Evolutionary conservation across 805 yeast genomes (phyloP).

Genomic region (Torulaspora maleeae): DNA sequence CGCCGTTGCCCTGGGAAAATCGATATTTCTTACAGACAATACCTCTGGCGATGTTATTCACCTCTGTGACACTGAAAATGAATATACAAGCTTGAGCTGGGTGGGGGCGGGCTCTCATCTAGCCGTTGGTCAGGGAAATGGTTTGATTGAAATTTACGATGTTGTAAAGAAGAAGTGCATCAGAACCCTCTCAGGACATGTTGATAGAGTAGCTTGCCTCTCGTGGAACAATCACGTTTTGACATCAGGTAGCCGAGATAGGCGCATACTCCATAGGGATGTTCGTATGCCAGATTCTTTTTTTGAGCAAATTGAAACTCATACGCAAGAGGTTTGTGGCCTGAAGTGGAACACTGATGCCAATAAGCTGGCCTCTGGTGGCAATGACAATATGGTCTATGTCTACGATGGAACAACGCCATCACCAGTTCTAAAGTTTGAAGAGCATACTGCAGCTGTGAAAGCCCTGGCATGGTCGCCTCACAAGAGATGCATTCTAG

Average conservation of each 20-base stretch:
- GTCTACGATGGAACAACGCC: conserved; percentile 79
- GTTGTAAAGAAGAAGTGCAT: conserved; percentile 76
- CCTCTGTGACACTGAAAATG: conserved; percentile 68
- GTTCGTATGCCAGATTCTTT: conserved; percentile 83
- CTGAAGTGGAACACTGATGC: conserved; percentile 89
- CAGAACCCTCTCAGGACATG: conserved; percentile 89
- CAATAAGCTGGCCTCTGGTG: conserved; percentile 90
- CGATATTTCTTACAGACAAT: conserved; percentile 90
- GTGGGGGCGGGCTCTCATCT: conserved; percentile 90
- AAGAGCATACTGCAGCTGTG: conserved; percentile 90
- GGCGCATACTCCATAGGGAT: conserved; percentile 81
- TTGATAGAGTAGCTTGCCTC: conserved; percentile 74
- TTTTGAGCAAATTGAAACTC: conserved; percentile 64
- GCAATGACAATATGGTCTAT: conserved; percentile 79
- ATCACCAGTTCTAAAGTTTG: conserved; percentile 64
- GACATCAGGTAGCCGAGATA: conserved; percentile 82
- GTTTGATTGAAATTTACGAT: conserved; percentile 93
- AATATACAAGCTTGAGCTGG: conserved; percentile 87
- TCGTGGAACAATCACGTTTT: conserved; percentile 93
- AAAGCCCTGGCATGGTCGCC: conserved; percentile 98
- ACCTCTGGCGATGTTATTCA: conserved; percentile 75
- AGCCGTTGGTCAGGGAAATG: conserved; percentile 85
- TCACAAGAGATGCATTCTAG: conserved; percentile 87
- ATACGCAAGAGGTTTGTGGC: conserved; percentile 95
- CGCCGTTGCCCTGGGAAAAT: conserved; percentile 85